These are phyloP conservation scores for Aspergillus flavus DNA, from an alignment of 2,329 filamentous ascomycete genomes.

Conservation along the genomic window DNA sequence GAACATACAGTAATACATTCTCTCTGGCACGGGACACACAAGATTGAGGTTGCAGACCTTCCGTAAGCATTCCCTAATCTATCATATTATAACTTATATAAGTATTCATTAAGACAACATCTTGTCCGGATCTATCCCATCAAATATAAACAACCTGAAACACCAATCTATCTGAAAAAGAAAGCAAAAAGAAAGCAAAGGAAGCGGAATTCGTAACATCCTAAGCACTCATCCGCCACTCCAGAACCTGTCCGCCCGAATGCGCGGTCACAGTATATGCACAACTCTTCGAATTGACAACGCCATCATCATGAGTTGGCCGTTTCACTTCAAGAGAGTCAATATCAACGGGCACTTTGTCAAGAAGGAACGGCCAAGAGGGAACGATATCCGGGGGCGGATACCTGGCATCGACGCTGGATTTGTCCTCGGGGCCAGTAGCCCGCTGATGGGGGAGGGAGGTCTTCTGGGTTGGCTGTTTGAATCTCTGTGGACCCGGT, in stretches of 20 bases:
- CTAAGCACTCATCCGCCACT: conserved; percentile 14
- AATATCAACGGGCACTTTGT: conserved; percentile 18
- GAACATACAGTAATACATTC: conserved; percentile 9
- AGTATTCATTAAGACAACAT: neutral
- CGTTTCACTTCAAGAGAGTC: conserved; percentile 12
- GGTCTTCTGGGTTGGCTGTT: neutral
- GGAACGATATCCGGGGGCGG: conserved; percentile 13
- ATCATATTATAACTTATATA: neutral
- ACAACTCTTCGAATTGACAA: neutral
- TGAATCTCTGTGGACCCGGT: neutral
- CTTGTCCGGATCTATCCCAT: neutral
- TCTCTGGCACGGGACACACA: too few species aligned
- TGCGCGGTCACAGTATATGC: conserved; percentile 13
- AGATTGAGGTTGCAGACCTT: neutral
- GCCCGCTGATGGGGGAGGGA: neutral
- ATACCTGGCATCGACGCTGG: neutral
- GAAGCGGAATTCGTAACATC: neutral
- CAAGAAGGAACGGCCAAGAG: conserved; percentile 23
- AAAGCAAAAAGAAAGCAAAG: neutral
- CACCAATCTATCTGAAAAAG: neutral
- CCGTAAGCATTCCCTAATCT: neutral
- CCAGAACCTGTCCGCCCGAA: conserved; percentile 8
- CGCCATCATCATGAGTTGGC: neutral
- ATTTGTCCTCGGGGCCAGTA: neutral
- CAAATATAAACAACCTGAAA: neutral